Conservation (phyloP, 2,329 filamentous ascomycete species). For the Xenoacremonium recifei region DNA sequence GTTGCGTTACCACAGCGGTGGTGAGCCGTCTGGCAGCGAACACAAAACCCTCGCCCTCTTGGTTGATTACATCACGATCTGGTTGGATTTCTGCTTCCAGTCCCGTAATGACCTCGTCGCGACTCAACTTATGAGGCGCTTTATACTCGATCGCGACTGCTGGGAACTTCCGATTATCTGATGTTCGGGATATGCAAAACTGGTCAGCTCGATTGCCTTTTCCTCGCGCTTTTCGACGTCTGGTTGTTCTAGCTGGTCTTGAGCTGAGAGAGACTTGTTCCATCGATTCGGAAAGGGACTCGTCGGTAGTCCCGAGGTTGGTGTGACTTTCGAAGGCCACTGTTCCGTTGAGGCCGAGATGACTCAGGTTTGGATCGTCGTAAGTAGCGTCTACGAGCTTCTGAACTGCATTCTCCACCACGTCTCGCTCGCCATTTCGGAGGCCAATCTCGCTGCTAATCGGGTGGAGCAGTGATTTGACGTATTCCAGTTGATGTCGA, state of each 20-base stretch:
- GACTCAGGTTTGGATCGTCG: constrained; percentile 22
- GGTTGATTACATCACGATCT: constrained; percentile 31
- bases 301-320: constrained; percentile 26
- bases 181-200: constrained; percentile 24
- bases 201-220: constrained; percentile 32
- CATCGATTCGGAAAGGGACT: constrained; percentile 21
- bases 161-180: constrained; percentile 16
- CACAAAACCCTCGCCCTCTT: constrained; percentile 27
- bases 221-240: constrained; percentile 19
- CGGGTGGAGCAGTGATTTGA: constrained; percentile 26
- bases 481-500: constrained; percentile 31
- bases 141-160: constrained; percentile 37
- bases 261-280: constrained; percentile 20
- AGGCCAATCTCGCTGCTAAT: constrained; percentile 36
- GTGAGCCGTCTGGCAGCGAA: constrained; percentile 30
- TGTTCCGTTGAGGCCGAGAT: constrained; percentile 31
- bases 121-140: constrained; percentile 35
- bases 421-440: constrained; percentile 31
- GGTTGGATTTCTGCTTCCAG: constrained; percentile 33
- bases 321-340: constrained; percentile 37
- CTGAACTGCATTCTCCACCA: constrained; percentile 35
- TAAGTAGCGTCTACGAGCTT: constrained; percentile 29
- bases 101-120: constrained; percentile 30
- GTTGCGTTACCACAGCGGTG: constrained; percentile 36
- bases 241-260: background rate